phyloP scores from a whole-genome alignment of 1,284 basidiomycete genomes.

The Fomitopsis schrenkii region DNA sequence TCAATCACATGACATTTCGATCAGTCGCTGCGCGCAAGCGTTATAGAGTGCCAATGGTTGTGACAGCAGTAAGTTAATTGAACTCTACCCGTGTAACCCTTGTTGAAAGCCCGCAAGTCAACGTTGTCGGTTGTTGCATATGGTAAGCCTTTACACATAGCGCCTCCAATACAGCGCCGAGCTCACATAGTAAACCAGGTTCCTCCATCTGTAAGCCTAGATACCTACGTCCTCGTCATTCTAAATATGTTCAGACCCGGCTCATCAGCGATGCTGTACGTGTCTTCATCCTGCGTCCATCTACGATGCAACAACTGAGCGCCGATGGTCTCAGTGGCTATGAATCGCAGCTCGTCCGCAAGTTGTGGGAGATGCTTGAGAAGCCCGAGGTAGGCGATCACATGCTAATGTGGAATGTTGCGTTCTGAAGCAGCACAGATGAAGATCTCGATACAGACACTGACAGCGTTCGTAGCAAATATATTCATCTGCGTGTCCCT shows the following conservation, averaged over 20 bases:
- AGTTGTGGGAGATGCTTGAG: not conserved
- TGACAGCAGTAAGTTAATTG: not conserved
- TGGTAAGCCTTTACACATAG: not conserved
- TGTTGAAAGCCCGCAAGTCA: not conserved
- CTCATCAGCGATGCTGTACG: not conserved
- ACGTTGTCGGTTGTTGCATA: not conserved
- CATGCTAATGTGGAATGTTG: not conserved
- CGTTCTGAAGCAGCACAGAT: not conserved
- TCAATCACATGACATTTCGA: not conserved
- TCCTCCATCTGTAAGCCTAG: not conserved
- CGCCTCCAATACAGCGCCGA: not conserved
- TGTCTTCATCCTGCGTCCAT: no score
- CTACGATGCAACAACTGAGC: not conserved
- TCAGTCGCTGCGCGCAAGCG: not conserved
- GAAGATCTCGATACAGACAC: not conserved
- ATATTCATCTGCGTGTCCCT: not conserved
- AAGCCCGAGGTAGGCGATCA: not conserved
- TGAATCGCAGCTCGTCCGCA: not conserved
- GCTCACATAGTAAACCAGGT: not conserved
- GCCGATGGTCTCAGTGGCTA: not conserved
- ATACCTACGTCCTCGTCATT: not conserved
- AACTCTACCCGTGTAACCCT: not conserved
- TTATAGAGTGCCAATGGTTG: not conserved
- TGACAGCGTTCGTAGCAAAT: not conserved
- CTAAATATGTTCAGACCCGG: not conserved